Percentiles rank a stretch among this genome's conserved stretches.
These are phyloP conservation scores for Ensete ventricosum DNA, from an alignment of 176 grass and related monocot species.

Conservation along the genomic window DNA sequence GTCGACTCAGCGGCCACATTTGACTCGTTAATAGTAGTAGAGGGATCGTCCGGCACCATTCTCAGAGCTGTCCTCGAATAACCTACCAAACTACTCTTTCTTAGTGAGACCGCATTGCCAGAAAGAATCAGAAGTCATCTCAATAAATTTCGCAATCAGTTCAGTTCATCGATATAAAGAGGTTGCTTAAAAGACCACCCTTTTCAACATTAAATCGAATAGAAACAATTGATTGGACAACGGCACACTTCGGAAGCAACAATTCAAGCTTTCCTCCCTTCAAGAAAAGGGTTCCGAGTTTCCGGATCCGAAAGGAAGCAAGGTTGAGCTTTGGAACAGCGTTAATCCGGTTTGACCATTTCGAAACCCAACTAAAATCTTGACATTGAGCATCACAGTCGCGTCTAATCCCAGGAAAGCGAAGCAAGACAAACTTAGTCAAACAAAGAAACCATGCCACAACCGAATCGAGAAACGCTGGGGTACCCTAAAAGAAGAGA, in stretches of 20 bases:
- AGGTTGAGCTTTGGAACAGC: neutral
- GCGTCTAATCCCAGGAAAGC: neutral
- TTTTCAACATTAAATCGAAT: neutral
- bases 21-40: slow-evolving; percentile 29
- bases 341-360: neutral
- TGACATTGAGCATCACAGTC: neutral
- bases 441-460: no score
- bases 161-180: no score
- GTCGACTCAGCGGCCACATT: slow-evolving; percentile 17
- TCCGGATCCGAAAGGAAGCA: neutral
- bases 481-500: no score
- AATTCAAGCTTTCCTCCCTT: neutral
- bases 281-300: neutral
- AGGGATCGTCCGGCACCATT: slow-evolving; percentile 34
- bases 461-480: no score
- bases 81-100: slow-evolving; percentile 10
- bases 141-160: neutral
- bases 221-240: neutral
- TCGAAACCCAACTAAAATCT: neutral
- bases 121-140: neutral
- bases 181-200: neutral
- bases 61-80: slow-evolving; percentile 19
- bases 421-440: neutral
- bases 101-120: neutral
- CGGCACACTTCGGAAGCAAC: neutral